Evolutionary conservation across 192 early-diverging fungal genomes (phyloP), one percentile per base, ranked within the genome.

Genomic region (Backusella tuberculispora): DNA sequence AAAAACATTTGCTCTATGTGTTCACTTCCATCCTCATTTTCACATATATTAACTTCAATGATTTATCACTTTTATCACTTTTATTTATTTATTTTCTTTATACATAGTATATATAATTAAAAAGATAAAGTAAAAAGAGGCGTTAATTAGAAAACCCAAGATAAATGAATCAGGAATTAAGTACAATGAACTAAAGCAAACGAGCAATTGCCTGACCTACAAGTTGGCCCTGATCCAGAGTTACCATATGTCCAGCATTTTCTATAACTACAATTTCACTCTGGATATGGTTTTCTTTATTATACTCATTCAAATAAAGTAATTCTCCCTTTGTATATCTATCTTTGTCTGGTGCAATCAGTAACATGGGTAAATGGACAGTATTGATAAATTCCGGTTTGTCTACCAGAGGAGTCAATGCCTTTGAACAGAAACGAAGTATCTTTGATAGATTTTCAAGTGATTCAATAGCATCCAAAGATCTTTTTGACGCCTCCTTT

Each of bases 181-280:
- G 1, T 6, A 17, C 4, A 26, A 29, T 14, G 14, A 21, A 45
- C 12, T 48, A 3, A 26, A 70, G 24, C 44, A 10, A 43, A 69
- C 24, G 43, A 70, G 68, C 68, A 21, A 46, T 46, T 48, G 68
- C 21, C 24, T 45, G 4, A 24, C 47, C 71, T 53, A 63, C 40
- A 5, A 19, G 12, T 17, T 24, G 10, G 5, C 71, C 71, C 21
- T 73, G 53, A 21, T 73, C 72, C 42, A 73, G 26, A 29, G 15
- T 44, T 37, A 64, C 63, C 17, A 73, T 34, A 48, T 73, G 72
- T 1, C 63, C 72, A 24, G 72, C 48, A 73, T 73, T 64, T 15
- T 24, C 17, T 38, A 73, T 64, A 0, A 17, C 15, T 5, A 5
- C 37, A 8, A 73, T 12, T 5, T 42, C 8, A 37, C 60, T 44